Conservation (phyloP, 441 rosid genomes). For the Populus hybrid region DNA sequence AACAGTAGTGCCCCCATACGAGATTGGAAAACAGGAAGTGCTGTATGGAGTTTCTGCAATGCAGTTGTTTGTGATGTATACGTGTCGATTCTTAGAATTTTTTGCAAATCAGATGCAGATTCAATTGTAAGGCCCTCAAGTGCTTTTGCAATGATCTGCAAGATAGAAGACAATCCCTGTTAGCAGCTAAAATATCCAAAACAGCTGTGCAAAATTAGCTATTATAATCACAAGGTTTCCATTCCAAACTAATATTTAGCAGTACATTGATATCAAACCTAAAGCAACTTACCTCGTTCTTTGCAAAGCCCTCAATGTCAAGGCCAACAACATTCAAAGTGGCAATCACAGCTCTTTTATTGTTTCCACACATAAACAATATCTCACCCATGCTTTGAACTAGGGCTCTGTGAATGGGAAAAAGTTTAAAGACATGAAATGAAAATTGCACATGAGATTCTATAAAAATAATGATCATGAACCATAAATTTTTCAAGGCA, state of each 20-base stretch:
- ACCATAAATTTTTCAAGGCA: neutral
- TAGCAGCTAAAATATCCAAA: neutral
- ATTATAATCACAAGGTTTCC: neutral
- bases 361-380: slow-evolving; percentile 76
- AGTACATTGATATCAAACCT: slow-evolving; percentile 12
- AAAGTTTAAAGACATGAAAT: neutral
- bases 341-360: slow-evolving; percentile 68
- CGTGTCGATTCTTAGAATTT: slow-evolving; percentile 62
- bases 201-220: neutral
- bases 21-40: slow-evolving; percentile 76
- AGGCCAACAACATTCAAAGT: slow-evolving; percentile 37
- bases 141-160: slow-evolving; percentile 51
- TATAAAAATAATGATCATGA: neutral
- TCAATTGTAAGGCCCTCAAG: slow-evolving; percentile 70
- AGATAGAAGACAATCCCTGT: slow-evolving; percentile 17
- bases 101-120: slow-evolving; percentile 80
- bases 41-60: slow-evolving; percentile 48
- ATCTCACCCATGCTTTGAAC: slow-evolving; percentile 94
- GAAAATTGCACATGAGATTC: neutral
- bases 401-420: slow-evolving; percentile 56
- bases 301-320: slow-evolving; percentile 35
- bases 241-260: neutral
- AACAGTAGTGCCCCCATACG: slow-evolving; percentile 94
- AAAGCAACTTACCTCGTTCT: slow-evolving; percentile 53
- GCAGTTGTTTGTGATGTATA: slow-evolving; percentile 51